Percentiles rank a stretch among this genome's conserved stretches.
Conservation (phyloP, 192 early-diverging fungal genomes). For the Phycomyces blakesleeanus region DNA sequence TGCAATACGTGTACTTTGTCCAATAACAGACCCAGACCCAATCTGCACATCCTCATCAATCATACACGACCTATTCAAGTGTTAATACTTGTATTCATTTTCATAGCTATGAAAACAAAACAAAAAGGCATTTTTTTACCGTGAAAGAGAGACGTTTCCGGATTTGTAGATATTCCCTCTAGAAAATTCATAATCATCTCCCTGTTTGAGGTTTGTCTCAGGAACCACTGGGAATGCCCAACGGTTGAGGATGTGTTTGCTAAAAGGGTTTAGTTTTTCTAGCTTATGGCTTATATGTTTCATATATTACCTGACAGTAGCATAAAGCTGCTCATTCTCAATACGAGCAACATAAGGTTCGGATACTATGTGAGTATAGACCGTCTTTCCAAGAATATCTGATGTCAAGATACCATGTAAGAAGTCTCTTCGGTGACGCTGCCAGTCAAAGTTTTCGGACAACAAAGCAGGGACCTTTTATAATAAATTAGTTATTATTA, state of each 20-base stretch:
- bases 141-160: conserved; percentile 64
- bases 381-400: conserved; percentile 80
- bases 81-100: not conserved
- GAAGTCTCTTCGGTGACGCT: conserved; percentile 86
- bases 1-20: conserved; percentile 62
- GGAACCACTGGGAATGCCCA: conserved; percentile 96
- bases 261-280: conserved; percentile 17
- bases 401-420: conserved; percentile 85
- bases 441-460: conserved; percentile 98
- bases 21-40: conserved; percentile 72
- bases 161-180: conserved; percentile 88
- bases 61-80: conserved; percentile 47
- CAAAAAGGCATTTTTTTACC: conserved; percentile 25
- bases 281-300: not conserved
- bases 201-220: conserved; percentile 75
- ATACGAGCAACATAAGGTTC: conserved; percentile 67
- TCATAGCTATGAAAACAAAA: too few species aligned
- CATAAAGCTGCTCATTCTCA: conserved; percentile 68
- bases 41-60: conserved; percentile 81
- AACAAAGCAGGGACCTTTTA: conserved; percentile 79
- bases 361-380: conserved; percentile 76
- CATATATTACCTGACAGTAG: conserved; percentile 58
- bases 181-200: conserved; percentile 65
- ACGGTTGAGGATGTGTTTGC: conserved; percentile 82
- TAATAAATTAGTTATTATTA: not conserved